Percentiles rank a stretch among this genome's conserved stretches.
Conservation (phyloP, 2,329 filamentous ascomycete genomes). For the Cyphellophora attinorum region DNA sequence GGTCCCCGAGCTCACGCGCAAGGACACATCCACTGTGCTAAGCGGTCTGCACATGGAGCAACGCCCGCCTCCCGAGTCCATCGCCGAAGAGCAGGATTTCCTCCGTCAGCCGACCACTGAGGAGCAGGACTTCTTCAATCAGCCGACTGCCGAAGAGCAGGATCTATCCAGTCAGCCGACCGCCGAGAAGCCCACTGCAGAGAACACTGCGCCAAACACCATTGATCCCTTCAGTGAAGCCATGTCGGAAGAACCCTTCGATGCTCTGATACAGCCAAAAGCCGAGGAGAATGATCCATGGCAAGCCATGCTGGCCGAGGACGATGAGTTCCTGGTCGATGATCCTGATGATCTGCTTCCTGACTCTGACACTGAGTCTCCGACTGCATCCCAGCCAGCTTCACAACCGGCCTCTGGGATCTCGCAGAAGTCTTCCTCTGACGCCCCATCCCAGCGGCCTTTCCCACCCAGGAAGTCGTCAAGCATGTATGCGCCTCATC, state of each 20-base stretch:
- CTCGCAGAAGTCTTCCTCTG: slow-evolving; percentile 5
- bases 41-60: background rate
- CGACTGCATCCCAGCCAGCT: slow-evolving; percentile 9
- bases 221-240: no score
- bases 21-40: slow-evolving; percentile 1
- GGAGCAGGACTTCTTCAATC: no score
- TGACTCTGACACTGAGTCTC: slow-evolving; percentile 41
- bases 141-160: no score
- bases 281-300: slow-evolving; percentile 2
- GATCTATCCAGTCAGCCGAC: no score
- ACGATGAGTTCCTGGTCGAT: slow-evolving; percentile 56
- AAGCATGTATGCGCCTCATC: slow-evolving; percentile 42
- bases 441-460: slow-evolving; percentile 15
- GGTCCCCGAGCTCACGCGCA: background rate
- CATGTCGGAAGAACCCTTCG: no score
- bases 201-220: no score
- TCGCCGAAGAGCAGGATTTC: background rate
- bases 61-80: background rate
- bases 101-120: no score
- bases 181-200: no score
- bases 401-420: slow-evolving; percentile 17
- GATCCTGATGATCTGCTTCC: slow-evolving; percentile 81
- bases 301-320: slow-evolving; percentile 74
- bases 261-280: background rate
- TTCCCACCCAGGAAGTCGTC: slow-evolving; percentile 15